phyloP scores from a whole-genome alignment of 2,329 filamentous ascomycete species.

The Nigrograna mackinnonii region DNA sequence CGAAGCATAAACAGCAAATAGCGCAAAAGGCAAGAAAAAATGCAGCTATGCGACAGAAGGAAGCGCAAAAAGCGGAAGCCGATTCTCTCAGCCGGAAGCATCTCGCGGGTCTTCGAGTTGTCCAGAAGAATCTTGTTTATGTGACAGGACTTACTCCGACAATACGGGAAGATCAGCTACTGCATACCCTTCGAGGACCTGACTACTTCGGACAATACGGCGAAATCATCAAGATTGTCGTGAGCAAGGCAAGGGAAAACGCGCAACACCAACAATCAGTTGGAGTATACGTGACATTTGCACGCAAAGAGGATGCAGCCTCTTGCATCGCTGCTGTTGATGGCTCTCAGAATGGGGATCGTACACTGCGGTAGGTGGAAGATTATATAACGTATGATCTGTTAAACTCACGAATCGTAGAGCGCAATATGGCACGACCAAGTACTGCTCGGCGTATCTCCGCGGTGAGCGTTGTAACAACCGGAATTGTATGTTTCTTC shows the following conservation, averaged over 20 bases:
- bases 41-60: conserved; percentile 86
- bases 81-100: conserved; percentile 96
- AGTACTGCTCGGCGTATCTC: conserved; percentile 97
- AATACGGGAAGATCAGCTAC: conserved; percentile 86
- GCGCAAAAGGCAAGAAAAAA: conserved; percentile 89
- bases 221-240: conserved; percentile 97
- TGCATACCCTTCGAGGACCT: conserved; percentile 85
- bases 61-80: conserved; percentile 93
- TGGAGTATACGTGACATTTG: conserved; percentile 98
- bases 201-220: conserved; percentile 99
- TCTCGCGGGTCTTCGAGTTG: conserved; percentile 89
- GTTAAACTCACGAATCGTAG: conserved; percentile 41
- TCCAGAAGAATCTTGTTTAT: conserved; percentile 98
- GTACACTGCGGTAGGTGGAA: conserved; percentile 71
- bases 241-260: conserved; percentile 88
- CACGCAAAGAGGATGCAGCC: conserved; percentile 85
- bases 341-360: conserved; percentile 87
- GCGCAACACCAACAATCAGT: conserved; percentile 76
- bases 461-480: conserved; percentile 95
- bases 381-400: neutral
- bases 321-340: conserved; percentile 91
- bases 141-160: conserved; percentile 93
- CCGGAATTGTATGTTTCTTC: conserved; percentile 95
- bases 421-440: conserved; percentile 85
- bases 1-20: conserved; percentile 75